Percentiles rank a stretch among this genome's conserved stretches.
These are phyloP conservation scores for Stagonosporopsis tanaceti DNA, from an alignment of 2,329 filamentous ascomycete species.

Conservation along the genomic window DNA sequence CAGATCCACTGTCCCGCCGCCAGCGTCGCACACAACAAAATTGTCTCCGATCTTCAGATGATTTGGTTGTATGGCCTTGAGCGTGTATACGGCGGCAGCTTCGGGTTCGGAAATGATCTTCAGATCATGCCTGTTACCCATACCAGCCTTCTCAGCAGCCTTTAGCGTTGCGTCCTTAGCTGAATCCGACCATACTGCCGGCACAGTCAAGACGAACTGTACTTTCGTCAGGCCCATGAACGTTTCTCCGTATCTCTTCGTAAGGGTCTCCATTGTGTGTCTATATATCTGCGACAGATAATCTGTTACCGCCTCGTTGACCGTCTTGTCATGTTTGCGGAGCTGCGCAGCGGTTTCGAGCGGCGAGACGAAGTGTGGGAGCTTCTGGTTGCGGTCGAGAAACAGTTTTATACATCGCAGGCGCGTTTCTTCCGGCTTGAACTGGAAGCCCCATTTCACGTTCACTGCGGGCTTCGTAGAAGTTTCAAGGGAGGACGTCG, in stretches of 20 bases:
- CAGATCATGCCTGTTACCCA: constrained; percentile 74
- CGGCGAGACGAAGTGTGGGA: constrained; percentile 81
- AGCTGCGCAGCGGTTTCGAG: constrained; percentile 79
- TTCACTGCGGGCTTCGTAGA: constrained; percentile 29
- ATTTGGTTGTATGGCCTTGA: constrained; percentile 81
- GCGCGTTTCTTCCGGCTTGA: constrained; percentile 77
- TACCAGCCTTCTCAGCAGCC: constrained; percentile 79
- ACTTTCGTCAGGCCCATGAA: constrained; percentile 80
- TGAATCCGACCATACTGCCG: constrained; percentile 84
- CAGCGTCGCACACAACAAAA: constrained; percentile 66
- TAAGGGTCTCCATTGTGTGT: constrained; percentile 81
- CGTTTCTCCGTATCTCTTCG: constrained; percentile 75
- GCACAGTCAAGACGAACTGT: constrained; percentile 77
- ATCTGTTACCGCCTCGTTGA: constrained; percentile 80
- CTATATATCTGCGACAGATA: constrained; percentile 79
- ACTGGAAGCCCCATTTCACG: constrained; percentile 82
- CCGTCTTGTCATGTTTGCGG: constrained; percentile 77
- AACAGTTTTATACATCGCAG: constrained; percentile 86
- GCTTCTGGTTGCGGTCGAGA: constrained; percentile 79
- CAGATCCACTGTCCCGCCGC: constrained; percentile 72
- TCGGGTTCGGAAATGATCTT: constrained; percentile 83
- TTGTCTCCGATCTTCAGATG: constrained; percentile 72
- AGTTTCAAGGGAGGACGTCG: constrained; percentile 30
- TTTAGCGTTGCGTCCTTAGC: constrained; percentile 85
- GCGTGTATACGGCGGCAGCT: constrained; percentile 79